Evolutionary conservation across 495 filamentous ascomycete genomes (phyloP), one percentile per base, ranked within the genome.

Genomic region (Neohortaea acidophila): DNA sequence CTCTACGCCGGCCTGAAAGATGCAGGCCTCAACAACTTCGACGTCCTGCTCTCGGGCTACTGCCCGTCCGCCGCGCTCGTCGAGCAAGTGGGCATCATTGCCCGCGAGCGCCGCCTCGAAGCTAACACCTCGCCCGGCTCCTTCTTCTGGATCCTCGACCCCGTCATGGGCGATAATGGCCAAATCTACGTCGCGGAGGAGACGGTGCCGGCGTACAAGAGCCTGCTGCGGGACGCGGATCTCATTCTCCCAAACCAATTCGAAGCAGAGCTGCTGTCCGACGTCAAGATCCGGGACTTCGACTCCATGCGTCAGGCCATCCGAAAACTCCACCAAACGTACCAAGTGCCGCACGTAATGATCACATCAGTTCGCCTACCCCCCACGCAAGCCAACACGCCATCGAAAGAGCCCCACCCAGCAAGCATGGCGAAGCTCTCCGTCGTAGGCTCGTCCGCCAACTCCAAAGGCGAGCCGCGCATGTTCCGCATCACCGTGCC

Each of bases 111-210:
- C 31, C 79, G 79, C 55, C 64, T 65, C 30, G 79, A 75, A 36
- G 67, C 70, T 4, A 60, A 62, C 21, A 63, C 62, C 12, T 71
- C 70, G 21, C 73, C 79, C 0, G 84, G 84, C 0, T 75, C 72
- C 18, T 89, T 94, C 62, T 94, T 94, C 60, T 94, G 86, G 86
- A 77, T 92, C n/a, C 65, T 97, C 30, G 89, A 97, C 56, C 89
- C 89, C 0, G 91, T 97, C 11, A 97, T 97, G 89, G 89, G 89
- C 30, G 89, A 97, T 53, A 80, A 92, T 51, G 91, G 83, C 23
- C 72, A 70, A 25, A 63, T 96, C 15, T 97, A 97, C 56, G 84
- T 97, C 32, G 79, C 72, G 17, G 74, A 84, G 42, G 82, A 89
- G 41, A 83, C 89, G 2, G 78, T 94, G 22, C 84, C 85, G 0